Conservation (phyloP, 2,329 filamentous ascomycete genomes). For the Cercospora zeae-maydis region DNA sequence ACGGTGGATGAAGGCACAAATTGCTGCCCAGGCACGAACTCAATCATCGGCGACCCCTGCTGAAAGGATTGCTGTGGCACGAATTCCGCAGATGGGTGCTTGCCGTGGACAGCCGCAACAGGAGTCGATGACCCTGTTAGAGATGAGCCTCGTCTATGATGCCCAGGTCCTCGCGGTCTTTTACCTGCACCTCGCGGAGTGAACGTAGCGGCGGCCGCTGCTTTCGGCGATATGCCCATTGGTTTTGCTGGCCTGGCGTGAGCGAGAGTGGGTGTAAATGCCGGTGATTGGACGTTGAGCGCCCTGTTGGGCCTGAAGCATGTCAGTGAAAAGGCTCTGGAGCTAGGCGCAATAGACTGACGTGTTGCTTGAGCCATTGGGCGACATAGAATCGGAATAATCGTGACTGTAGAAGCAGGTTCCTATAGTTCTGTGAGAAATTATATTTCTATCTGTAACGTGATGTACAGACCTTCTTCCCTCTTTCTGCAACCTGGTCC, state of each 20-base stretch:
- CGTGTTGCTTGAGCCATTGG: slow-evolving; percentile 30
- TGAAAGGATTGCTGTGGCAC: slow-evolving; percentile 34
- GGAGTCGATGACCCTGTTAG: slow-evolving; percentile 42
- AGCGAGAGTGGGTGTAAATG: slow-evolving; percentile 60
- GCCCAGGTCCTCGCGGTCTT: slow-evolving; percentile 4
- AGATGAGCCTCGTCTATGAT: slow-evolving; percentile 9
- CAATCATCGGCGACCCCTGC: slow-evolving; percentile 39
- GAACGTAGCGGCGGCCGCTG: slow-evolving; percentile 82
- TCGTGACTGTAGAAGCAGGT: slow-evolving; percentile 37
- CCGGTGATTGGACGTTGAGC: slow-evolving; percentile 91
- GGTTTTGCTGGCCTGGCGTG: slow-evolving; percentile 58
- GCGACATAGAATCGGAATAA: slow-evolving; percentile 26
- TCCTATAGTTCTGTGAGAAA: slow-evolving; percentile 25
- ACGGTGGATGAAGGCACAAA: slow-evolving; percentile 51
- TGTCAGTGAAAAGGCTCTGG: neutral
- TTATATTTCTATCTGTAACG: neutral
- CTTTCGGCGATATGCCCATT: slow-evolving; percentile 79
- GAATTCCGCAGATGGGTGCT: slow-evolving; percentile 47
- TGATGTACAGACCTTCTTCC: slow-evolving; percentile 30
- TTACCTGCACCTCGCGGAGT: slow-evolving; percentile 59
- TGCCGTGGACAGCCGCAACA: slow-evolving; percentile 39
- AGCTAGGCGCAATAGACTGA: slow-evolving; percentile 16
- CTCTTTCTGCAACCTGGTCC: slow-evolving; percentile 36
- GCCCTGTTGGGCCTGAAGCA: slow-evolving; percentile 58
- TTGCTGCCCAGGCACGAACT: slow-evolving; percentile 53